These are phyloP conservation scores for Verticillium nonalfalfae DNA, from an alignment of 2,329 filamentous ascomycete species.

Conservation along the genomic window DNA sequence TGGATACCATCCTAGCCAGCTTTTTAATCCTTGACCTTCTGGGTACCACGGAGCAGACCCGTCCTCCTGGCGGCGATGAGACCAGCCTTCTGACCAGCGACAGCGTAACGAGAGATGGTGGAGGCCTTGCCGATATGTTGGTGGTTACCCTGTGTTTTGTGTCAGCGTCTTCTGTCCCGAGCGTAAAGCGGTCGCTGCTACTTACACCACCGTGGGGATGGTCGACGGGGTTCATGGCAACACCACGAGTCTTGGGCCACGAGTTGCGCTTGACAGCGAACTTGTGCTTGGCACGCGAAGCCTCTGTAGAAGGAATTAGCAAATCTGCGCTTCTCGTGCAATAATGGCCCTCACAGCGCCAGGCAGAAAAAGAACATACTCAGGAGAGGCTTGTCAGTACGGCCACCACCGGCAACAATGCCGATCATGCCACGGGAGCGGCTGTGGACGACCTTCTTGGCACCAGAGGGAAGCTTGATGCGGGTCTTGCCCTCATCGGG, in stretches of 20 bases:
- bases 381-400: slow-evolving; percentile 98
- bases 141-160: slow-evolving; percentile 76
- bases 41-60: slow-evolving; percentile 99
- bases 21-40: slow-evolving; percentile 96
- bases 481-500: slow-evolving; percentile 99
- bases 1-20: slow-evolving; percentile 34
- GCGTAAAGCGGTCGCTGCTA: slow-evolving; percentile 18
- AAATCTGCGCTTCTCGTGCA: slow-evolving; percentile 4
- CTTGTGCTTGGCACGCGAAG: slow-evolving; percentile 99
- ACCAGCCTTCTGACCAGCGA: slow-evolving; percentile 99
- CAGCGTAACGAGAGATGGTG: slow-evolving; percentile 96
- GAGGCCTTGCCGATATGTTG: slow-evolving; percentile 99
- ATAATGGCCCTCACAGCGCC: background rate
- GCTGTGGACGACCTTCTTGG: slow-evolving; percentile 98
- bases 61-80: slow-evolving; percentile 99
- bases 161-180: slow-evolving; percentile 31
- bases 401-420: slow-evolving; percentile 97
- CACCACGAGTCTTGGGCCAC: slow-evolving; percentile 99
- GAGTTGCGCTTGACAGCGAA: slow-evolving; percentile 99
- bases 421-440: slow-evolving; percentile 95
- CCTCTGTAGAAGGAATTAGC: slow-evolving; percentile 58
- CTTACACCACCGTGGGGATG: slow-evolving; percentile 90
- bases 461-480: slow-evolving; percentile 97
- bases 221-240: slow-evolving; percentile 99
- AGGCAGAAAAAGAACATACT: slow-evolving; percentile 48